Conservation (phyloP, 1,284 basidiomycete genomes). For the Apiotrichum gracile region DNA sequence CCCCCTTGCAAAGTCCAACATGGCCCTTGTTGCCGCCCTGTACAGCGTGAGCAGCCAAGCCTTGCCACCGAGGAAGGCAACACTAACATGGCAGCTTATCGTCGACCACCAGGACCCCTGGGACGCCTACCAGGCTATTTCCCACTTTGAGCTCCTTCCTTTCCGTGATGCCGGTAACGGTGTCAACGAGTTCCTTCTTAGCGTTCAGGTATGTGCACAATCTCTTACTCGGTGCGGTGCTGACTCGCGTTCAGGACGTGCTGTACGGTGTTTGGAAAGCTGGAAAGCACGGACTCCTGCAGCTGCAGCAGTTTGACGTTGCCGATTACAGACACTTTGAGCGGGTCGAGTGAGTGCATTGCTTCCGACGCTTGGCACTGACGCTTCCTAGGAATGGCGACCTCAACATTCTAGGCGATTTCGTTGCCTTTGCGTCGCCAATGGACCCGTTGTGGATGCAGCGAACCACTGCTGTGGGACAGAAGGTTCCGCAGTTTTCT, state of each 20-base stretch:
- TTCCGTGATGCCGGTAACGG: constrained; percentile 95
- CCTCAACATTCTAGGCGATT: constrained; percentile 83
- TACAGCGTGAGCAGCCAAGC: constrained; percentile 50
- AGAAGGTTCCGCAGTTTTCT: background rate
- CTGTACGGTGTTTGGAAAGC: constrained; percentile 95
- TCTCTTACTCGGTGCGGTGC: no score
- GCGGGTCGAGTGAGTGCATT: constrained; percentile 62
- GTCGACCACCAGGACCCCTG: constrained; percentile 86
- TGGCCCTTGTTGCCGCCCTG: constrained; percentile 82
- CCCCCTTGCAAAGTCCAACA: constrained; percentile 83
- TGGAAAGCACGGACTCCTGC: constrained; percentile 77
- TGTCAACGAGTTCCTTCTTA: constrained; percentile 84
- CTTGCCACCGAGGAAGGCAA: background rate
- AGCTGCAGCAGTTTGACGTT: constrained; percentile 76
- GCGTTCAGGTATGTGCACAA: constrained; percentile 16
- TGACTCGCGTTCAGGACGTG: constrained; percentile 57
- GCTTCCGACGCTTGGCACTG: background rate
- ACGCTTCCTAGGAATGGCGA: constrained; percentile 65
- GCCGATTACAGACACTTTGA: constrained; percentile 71
- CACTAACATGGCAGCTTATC: constrained; percentile 64
- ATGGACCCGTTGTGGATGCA: constrained; percentile 51
- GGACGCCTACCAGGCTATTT: constrained; percentile 89
- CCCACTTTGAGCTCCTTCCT: constrained; percentile 83
- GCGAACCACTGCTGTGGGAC: background rate
- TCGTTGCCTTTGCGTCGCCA: constrained; percentile 94